Percentiles rank a stretch among this genome's conserved stretches.
These are phyloP conservation scores for Phyllosticta citrichinensis DNA, from an alignment of 2,329 filamentous ascomycete genomes.

Conservation along the genomic window DNA sequence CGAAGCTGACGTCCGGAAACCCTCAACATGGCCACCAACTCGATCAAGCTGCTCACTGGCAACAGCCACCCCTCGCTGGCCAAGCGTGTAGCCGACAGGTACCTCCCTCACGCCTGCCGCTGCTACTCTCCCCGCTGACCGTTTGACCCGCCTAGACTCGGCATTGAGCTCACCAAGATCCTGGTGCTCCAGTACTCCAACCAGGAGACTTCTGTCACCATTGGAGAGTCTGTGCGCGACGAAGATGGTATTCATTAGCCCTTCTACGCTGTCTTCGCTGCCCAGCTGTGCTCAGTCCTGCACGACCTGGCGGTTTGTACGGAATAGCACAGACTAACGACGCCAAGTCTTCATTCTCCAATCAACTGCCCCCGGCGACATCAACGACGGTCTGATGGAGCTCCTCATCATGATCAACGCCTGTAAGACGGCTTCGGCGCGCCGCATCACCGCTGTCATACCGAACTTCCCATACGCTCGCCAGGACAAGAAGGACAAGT, in stretches of 20 bases:
- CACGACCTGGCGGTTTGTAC: conserved; percentile 14
- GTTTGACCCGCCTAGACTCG: conserved; percentile 44
- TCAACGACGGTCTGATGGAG: conserved; percentile 98
- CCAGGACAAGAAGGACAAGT: conserved; percentile 97
- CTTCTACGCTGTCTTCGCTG: not conserved
- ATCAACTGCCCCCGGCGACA: conserved; percentile 87
- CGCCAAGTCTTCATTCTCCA: conserved; percentile 80
- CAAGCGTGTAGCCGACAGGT: conserved; percentile 59
- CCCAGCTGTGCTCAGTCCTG: conserved; percentile 25
- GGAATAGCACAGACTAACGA: conserved; percentile 4
- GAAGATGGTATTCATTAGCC: conserved; percentile 62
- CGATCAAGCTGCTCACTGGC: conserved; percentile 64
- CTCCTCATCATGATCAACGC: conserved; percentile 97
- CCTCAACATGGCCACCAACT: conserved; percentile 55
- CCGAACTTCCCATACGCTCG: conserved; percentile 95
- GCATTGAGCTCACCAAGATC: conserved; percentile 68
- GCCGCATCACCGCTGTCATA: conserved; percentile 88
- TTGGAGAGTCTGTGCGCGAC: conserved; percentile 90
- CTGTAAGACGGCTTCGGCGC: conserved; percentile 74
- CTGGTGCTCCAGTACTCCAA: conserved; percentile 79
- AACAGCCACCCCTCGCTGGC: conserved; percentile 66
- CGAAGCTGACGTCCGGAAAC: not conserved
- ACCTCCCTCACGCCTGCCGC: conserved; percentile 13
- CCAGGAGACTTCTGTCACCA: conserved; percentile 81
- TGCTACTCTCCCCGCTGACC: conserved; percentile 11